Conservation (phyloP, 306 rosid species). For the Rosa rugosa region DNA sequence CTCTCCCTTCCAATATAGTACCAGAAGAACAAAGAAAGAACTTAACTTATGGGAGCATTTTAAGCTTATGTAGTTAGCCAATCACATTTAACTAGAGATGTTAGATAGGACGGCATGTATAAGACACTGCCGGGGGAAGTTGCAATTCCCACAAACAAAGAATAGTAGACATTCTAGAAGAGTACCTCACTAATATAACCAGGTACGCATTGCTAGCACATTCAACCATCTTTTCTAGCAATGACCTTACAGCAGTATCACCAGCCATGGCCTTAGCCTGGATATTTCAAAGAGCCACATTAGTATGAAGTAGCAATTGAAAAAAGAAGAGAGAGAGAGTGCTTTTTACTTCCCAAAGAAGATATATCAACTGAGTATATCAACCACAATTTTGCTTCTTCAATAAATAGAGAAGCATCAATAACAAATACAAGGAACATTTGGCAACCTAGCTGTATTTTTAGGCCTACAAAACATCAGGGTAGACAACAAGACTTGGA, state of each 20-base stretch:
- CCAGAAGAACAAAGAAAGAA: not conserved
- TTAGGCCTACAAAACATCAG: not conserved
- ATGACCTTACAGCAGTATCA: conserved; percentile 79
- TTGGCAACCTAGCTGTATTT: not conserved
- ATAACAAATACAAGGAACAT: not conserved
- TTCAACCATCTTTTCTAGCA: conserved; percentile 91
- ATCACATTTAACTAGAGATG: not conserved
- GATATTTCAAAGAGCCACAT: conserved; percentile 17
- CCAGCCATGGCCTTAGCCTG: conserved; percentile 99
- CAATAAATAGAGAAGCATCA: not conserved
- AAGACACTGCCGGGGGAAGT: not conserved
- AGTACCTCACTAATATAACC: conserved; percentile 85
- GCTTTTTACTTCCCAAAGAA: not conserved
- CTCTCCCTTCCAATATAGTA: not conserved
- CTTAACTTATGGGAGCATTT: not conserved
- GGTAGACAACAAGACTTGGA: not conserved
- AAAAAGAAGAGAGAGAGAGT: not conserved
- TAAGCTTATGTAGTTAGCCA: not conserved
- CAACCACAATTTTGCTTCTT: too few relatives aligned
- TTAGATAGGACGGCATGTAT: not conserved
- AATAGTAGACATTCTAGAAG: conserved; percentile 2
- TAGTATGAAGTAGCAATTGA: not conserved
- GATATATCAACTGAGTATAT: too few relatives aligned
- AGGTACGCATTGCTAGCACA: conserved; percentile 93
- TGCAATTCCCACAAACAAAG: conserved; percentile 4